A percentile compares a stretch with the other conserved stretches of the same genome.
These are phyloP conservation scores for Aureobasidium subglaciale DNA, from an alignment of 2,329 filamentous ascomycete genomes.

Conservation along the genomic window DNA sequence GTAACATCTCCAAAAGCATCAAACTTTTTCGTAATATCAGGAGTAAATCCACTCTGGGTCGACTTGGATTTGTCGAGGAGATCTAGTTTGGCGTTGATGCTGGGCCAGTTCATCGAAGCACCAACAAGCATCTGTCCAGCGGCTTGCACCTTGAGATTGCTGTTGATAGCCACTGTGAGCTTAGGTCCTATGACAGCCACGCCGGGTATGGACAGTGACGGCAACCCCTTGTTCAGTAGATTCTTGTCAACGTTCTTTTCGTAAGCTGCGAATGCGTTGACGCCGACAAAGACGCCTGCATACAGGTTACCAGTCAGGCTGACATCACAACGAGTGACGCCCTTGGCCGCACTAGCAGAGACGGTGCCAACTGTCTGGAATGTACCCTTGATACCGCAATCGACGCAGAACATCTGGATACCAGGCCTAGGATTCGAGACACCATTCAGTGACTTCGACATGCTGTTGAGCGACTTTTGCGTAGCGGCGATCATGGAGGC, in stretches of 20 bases:
- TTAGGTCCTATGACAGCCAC: slow-evolving; percentile 15
- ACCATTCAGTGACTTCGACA: slow-evolving; percentile 11
- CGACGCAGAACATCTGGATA: slow-evolving; percentile 18
- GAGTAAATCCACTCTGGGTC: slow-evolving; percentile 14
- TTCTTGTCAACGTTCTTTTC: slow-evolving; percentile 16
- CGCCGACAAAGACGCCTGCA: slow-evolving; percentile 17
- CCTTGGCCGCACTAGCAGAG: slow-evolving; percentile 12
- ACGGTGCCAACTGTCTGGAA: slow-evolving; percentile 16
- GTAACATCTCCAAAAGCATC: slow-evolving; percentile 15
- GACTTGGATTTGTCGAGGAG: slow-evolving; percentile 13
- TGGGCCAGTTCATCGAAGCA: slow-evolving; percentile 15
- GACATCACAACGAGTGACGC: slow-evolving; percentile 16
- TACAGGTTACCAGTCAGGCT: slow-evolving; percentile 15
- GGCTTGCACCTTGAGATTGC: slow-evolving; percentile 12
- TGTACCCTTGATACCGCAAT: slow-evolving; percentile 17
- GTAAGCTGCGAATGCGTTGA: slow-evolving; percentile 17
- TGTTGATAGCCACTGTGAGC: slow-evolving; percentile 10
- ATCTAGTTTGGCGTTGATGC: slow-evolving; percentile 13
- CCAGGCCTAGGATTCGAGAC: slow-evolving; percentile 16
- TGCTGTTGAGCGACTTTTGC: slow-evolving; percentile 11
- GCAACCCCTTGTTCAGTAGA: slow-evolving; percentile 15
- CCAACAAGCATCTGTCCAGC: slow-evolving; percentile 17
- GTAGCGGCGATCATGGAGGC: slow-evolving; percentile 3
- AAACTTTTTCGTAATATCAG: slow-evolving; percentile 16
- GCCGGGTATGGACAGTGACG: slow-evolving; percentile 17